Evolutionary conservation across 2,329 filamentous ascomycete species (phyloP).

Genomic region (Pyrenochaeta sp.): DNA sequence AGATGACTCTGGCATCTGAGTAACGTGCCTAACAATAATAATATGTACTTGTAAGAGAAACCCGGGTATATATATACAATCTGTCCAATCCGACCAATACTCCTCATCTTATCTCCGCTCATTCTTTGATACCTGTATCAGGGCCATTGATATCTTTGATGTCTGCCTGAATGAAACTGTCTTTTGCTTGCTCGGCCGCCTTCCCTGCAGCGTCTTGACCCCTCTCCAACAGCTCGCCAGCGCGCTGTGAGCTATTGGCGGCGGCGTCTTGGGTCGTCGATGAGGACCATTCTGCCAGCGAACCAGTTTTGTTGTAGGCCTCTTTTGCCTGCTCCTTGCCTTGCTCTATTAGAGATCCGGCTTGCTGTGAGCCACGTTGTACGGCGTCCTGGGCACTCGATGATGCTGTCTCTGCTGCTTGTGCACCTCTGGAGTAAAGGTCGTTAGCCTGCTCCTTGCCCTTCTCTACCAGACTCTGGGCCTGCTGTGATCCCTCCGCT

Average conservation of each 20-base stretch:
- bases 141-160: constrained; percentile 27
- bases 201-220: constrained; percentile 26
- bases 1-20: background rate
- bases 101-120: background rate
- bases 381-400: constrained; percentile 16
- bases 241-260: constrained; percentile 14
- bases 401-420: constrained; percentile 18
- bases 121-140: constrained; percentile 25
- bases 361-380: constrained; percentile 13
- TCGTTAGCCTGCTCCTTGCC: constrained; percentile 33
- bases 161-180: constrained; percentile 23
- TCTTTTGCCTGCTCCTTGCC: constrained; percentile 1
- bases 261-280: background rate
- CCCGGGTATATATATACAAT: constrained; percentile 33
- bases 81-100: background rate
- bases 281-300: background rate
- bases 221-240: constrained; percentile 32
- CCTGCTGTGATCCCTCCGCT: constrained; percentile 35
- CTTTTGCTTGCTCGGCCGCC: constrained; percentile 23
- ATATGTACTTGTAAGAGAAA: constrained; percentile 7
- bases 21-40: background rate
- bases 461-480: constrained; percentile 35
- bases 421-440: constrained; percentile 14
- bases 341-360: constrained; percentile 9
- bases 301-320: background rate